A percentile compares a stretch with the other conserved stretches of the same genome.
Evolutionary conservation across 192 early-diverging fungal species (phyloP).

Genomic region (Linnemannia elongata): DNA sequence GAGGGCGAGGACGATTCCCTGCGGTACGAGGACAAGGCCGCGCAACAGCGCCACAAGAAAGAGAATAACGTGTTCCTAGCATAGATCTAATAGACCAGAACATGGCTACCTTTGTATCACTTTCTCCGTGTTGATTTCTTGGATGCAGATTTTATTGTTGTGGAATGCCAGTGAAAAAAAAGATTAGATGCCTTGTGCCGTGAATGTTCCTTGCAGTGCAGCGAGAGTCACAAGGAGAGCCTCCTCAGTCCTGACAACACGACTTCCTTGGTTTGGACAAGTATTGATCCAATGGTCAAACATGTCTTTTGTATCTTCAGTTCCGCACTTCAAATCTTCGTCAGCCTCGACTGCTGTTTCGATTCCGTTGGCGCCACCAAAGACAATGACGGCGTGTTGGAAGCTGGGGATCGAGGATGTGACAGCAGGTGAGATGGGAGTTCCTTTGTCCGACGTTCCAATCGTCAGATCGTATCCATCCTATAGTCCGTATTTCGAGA

Average conservation of each 20-base stretch:
- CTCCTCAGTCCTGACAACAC: conserved; percentile 75
- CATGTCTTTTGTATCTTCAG: conserved; percentile 69
- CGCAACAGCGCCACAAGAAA: conserved; percentile 24
- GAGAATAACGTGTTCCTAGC: conserved; percentile 44
- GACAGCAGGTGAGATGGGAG: conserved; percentile 22
- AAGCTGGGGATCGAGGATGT: conserved; percentile 24
- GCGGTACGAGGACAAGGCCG: conserved; percentile 35
- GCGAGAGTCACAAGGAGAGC: conserved; percentile 65
- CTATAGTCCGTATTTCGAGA: conserved; percentile 16
- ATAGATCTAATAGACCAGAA: conserved; percentile 13
- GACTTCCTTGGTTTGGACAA: conserved; percentile 67
- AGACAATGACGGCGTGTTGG: conserved; percentile 73
- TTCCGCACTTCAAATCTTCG: conserved; percentile 64
- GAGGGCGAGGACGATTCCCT: conserved; percentile 50
- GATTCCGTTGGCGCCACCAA: conserved; percentile 78
- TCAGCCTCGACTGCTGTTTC: conserved; percentile 75
- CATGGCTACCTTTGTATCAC: no score
- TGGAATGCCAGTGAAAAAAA: neutral
- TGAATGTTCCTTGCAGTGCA: conserved; percentile 38
- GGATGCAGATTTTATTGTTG: neutral
- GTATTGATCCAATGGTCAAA: conserved; percentile 76
- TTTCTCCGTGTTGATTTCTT: no score
- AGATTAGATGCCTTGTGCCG: conserved; percentile 27
- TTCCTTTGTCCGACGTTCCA: conserved; percentile 68
- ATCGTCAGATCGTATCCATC: conserved; percentile 77